Base-by-base conservation (phyloP, 441 rosid genomes). In the Erodium texanum region DNA sequence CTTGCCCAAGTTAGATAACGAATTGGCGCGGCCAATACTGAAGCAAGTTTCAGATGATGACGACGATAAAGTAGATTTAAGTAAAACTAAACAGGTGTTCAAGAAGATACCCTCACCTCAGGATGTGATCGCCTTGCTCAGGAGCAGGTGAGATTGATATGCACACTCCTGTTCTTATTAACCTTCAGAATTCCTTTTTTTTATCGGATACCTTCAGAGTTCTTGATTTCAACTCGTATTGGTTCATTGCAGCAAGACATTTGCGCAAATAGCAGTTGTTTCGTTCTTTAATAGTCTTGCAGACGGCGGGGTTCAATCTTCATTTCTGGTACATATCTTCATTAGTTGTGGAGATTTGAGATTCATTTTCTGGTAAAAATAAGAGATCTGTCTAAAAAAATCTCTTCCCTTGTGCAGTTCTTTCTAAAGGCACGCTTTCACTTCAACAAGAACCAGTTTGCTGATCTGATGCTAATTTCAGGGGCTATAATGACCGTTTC, bases 341-440 rank as follows among this genome's bases (percentile, higher is more conserved):
- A 8, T 34, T 34, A 34, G 38, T 34, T 34, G 38, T 34, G 4
- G 38, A 34, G 38, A 34, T 34, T n/a, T n/a, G n/a, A n/a, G n/a
- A n/a, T 34, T 34, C 38, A 8, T 34, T 34, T 34, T 34, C 38
- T 34, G 38, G 38, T 5, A 34, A 34, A 0, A 34, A 8, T 3
- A 34, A n/a, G n/a, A n/a, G n/a, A n/a, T n/a, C n/a, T n/a, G n/a
- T n/a, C n/a, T n/a, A n/a, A n/a, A n/a, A n/a, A n/a, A n/a, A n/a
- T n/a, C n/a, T n/a, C n/a, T n/a, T n/a, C n/a, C 18, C 2, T 19
- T 29, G 8, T 85, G 87, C 85, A 93, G 99, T 93, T 77, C 79
- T 90, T 76, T 81, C 66, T 87, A 71, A 93, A 91, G 86, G 97
- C 97, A 5, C 92, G 90, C 24, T 93, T 93, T 71, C 94, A 87